phyloP scores from a whole-genome alignment of 306 rosid genomes.

The Fragaria ananassa region DNA sequence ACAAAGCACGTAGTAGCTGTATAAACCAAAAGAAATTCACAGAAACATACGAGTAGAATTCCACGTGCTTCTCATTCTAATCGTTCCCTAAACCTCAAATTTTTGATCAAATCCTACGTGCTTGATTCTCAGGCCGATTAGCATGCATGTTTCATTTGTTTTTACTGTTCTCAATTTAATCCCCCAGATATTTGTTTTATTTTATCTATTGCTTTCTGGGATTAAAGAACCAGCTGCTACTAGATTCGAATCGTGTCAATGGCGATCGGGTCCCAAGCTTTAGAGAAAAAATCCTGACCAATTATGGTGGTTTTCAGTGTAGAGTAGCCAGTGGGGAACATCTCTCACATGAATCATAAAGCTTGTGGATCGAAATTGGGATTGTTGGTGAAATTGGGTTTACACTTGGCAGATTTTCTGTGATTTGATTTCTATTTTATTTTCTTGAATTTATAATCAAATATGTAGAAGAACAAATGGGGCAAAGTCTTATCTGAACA shows the following conservation, averaged over 20 bases:
- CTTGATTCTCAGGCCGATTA: background rate
- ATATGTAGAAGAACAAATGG: background rate
- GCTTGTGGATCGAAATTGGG: background rate
- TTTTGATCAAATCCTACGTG: background rate
- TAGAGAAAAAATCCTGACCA: background rate
- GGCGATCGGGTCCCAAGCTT: constrained; percentile 6
- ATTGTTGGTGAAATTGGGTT: background rate
- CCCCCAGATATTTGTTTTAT: background rate
- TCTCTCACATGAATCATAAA: background rate
- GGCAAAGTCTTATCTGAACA: background rate
- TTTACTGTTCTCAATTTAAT: background rate
- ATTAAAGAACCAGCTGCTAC: background rate
- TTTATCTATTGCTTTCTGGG: background rate
- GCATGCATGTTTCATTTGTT: constrained; percentile 1
- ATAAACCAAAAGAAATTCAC: background rate
- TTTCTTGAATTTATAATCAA: background rate
- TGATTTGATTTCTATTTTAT: background rate
- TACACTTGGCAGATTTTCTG: background rate
- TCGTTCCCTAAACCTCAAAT: background rate
- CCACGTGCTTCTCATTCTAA: constrained; percentile 2
- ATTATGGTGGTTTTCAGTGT: background rate
- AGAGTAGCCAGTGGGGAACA: constrained; percentile 2
- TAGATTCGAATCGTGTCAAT: constrained; percentile 10
- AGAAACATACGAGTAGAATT: background rate
- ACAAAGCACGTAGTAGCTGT: background rate